Conservation (phyloP, 2,329 filamentous ascomycete genomes). For the Trichoderma sp. region DNA sequence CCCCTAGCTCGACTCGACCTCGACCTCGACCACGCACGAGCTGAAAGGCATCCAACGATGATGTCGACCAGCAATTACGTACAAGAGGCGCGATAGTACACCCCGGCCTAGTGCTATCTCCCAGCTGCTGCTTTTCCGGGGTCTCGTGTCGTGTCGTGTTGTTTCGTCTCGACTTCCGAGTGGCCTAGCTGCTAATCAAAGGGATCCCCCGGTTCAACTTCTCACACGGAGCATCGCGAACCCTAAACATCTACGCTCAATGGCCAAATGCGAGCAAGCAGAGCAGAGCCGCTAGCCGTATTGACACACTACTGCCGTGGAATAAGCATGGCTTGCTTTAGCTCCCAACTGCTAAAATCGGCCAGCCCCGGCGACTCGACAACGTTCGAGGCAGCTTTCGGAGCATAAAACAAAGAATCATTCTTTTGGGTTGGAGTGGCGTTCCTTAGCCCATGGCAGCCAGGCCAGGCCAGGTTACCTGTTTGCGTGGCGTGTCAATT, state of each 20-base stretch:
- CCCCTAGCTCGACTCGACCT: neutral
- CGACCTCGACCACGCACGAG: neutral
- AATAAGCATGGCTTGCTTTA: constrained; percentile 10
- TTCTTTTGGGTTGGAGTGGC: neutral
- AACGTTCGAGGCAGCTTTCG: neutral
- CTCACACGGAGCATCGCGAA: neutral
- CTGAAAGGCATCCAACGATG: neutral
- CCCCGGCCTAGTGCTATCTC: constrained; percentile 5
- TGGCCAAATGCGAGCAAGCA: neutral
- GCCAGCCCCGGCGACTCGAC: neutral
- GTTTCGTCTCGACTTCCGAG: constrained; percentile 1
- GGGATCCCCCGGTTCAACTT: neutral
- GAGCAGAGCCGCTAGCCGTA: neutral
- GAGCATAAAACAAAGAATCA: neutral
- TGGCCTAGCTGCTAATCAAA: neutral
- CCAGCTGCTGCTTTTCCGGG: neutral
- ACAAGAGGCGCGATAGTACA: neutral
- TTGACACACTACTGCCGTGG: neutral
- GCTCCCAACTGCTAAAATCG: neutral
- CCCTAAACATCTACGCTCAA: neutral
- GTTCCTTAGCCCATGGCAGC: neutral
- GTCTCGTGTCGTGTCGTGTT: neutral
- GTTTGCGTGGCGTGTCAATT: neutral
- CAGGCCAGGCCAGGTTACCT: neutral
- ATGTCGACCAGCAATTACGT: neutral